Conservation (phyloP, 108 stramenopile species). For the Craspedostauros australis region DNA sequence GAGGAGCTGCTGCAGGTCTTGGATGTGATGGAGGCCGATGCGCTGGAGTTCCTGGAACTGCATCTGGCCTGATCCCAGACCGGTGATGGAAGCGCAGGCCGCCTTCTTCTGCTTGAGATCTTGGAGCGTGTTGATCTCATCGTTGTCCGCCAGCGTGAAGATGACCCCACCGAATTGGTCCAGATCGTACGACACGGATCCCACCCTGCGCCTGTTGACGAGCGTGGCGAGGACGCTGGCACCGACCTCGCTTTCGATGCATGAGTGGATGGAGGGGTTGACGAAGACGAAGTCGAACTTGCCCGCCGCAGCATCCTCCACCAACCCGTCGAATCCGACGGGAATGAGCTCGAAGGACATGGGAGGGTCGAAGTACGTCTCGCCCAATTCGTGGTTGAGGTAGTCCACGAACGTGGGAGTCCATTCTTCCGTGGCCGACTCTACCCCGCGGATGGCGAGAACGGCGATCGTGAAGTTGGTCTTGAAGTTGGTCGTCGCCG, state of each 20-base stretch:
- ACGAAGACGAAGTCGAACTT: slow-evolving; percentile 2
- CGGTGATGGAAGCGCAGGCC: slow-evolving; percentile 7
- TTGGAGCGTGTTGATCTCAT: not conserved
- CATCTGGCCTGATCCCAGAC: slow-evolving; percentile 11
- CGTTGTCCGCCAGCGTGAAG: not conserved
- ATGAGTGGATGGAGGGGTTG: not conserved
- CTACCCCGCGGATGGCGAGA: not conserved
- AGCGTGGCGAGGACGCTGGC: not conserved
- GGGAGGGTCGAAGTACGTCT: slow-evolving; percentile 6
- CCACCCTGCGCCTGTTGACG: not conserved
- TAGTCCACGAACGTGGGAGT: not conserved
- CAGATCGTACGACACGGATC: not conserved
- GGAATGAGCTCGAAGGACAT: not conserved
- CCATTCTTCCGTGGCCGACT: not conserved
- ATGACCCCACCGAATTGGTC: slow-evolving; percentile 7
- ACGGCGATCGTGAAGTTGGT: not conserved
- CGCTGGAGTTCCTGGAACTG: slow-evolving; percentile 5
- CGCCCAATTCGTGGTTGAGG: slow-evolving; percentile 7
- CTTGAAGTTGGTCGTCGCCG: not conserved
- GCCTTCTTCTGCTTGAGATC: slow-evolving; percentile 1
- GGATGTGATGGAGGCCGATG: slow-evolving; percentile 3
- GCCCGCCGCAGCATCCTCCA: not conserved
- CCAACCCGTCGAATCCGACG: not conserved
- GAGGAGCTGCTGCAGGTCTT: slow-evolving; percentile 9
- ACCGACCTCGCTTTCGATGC: slow-evolving; percentile 3